Percentiles rank a stretch among this genome's conserved stretches.
Evolutionary conservation across 441 rosid species (phyloP).

Genomic region (Iberis amara): DNA sequence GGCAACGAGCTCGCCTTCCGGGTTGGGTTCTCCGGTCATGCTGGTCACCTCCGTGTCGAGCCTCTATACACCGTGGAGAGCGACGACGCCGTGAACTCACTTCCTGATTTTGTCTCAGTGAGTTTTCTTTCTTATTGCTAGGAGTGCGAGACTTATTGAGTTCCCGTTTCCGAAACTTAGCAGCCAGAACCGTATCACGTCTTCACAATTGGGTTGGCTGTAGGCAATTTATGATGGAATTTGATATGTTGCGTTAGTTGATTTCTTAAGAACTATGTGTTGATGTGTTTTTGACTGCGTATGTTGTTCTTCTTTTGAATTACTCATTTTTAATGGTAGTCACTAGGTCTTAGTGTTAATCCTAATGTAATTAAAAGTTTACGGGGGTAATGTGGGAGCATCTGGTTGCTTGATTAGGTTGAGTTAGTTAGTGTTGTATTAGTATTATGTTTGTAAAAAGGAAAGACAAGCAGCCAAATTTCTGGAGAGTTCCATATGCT

Average conservation of each 20-base stretch:
- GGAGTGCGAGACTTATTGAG: neutral
- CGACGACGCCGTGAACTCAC: conserved; percentile 57
- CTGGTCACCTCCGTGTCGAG: conserved; percentile 87
- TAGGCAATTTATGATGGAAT: neutral
- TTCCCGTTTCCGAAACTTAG: neutral
- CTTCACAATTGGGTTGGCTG: conserved; percentile 19
- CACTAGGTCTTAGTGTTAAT: neutral
- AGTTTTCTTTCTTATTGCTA: conserved; percentile 27
- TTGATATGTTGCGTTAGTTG: neutral
- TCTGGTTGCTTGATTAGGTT: conserved; percentile 1
- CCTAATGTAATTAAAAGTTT: neutral
- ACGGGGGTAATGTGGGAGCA: neutral
- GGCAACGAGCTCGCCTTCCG: conserved; percentile 71
- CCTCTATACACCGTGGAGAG: conserved; percentile 72
- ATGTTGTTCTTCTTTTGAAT: no score
- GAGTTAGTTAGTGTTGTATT: conserved; percentile 6
- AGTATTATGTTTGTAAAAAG: conserved; percentile 6
- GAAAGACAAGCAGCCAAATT: conserved; percentile 13
- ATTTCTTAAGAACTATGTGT: neutral
- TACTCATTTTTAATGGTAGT: no score
- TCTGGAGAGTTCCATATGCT: neutral
- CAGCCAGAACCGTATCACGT: neutral
- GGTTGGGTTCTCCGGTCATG: conserved; percentile 82
- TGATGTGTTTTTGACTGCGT: neutral
- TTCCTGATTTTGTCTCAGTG: conserved; percentile 81